Evolutionary conservation across 2,329 filamentous ascomycete species (phyloP).

Genomic region (Didymella segeticola): DNA sequence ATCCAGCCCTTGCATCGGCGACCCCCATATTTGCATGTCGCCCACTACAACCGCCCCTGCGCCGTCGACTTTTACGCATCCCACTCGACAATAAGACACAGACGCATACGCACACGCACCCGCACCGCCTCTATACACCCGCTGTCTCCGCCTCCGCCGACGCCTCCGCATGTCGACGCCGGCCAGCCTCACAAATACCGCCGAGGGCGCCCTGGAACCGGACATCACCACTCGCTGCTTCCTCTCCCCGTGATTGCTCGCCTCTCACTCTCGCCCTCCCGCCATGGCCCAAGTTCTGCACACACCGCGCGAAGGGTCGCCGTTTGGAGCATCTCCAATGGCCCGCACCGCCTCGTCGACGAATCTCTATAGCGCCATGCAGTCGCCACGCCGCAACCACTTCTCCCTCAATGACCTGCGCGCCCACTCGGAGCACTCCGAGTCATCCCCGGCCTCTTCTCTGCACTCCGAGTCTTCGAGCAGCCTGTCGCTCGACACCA

Average conservation of each 20-base stretch:
- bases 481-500: slow-evolving; percentile 67
- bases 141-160: too few relatives aligned
- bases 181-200: slow-evolving; percentile 20
- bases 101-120: too few relatives aligned
- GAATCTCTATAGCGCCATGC: slow-evolving; percentile 50
- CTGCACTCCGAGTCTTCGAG: slow-evolving; percentile 69
- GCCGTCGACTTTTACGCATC: slow-evolving; percentile 13
- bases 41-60: slow-evolving; percentile 20
- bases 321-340: slow-evolving; percentile 46
- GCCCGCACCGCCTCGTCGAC: slow-evolving; percentile 54
- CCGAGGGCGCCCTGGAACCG: slow-evolving; percentile 38
- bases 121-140: too few relatives aligned
- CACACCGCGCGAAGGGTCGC: slow-evolving; percentile 29
- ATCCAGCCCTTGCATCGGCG: slow-evolving; percentile 17
- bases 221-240: slow-evolving; percentile 23
- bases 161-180: slow-evolving; percentile 44
- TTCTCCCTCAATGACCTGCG: slow-evolving; percentile 48
- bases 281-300: slow-evolving; percentile 51
- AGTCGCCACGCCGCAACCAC: slow-evolving; percentile 42
- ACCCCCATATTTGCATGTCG: slow-evolving; percentile 14
- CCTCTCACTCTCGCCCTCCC: slow-evolving; percentile 7
- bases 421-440: slow-evolving; percentile 42
- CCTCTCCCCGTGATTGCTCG: slow-evolving; percentile 24
- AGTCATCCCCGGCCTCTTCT: slow-evolving; percentile 57
- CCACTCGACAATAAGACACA: slow-evolving; percentile 16